phyloP scores from a whole-genome alignment of 2,329 filamentous ascomycete genomes.

The Cladophialophora exuberans region DNA sequence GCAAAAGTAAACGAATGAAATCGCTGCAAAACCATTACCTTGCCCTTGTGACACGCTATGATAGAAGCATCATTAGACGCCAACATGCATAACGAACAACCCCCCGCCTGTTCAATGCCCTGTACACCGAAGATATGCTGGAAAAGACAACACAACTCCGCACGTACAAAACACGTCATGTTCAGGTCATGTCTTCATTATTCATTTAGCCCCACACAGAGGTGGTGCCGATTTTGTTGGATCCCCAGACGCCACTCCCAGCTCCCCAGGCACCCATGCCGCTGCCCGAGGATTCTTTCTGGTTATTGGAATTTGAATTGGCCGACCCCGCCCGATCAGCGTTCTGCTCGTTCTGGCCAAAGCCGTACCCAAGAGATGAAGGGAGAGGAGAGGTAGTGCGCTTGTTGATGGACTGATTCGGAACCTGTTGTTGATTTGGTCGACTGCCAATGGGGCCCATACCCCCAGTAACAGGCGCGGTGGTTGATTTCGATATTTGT shows the following conservation, averaged over 20 bases:
- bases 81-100: constrained; percentile 25
- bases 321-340: constrained; percentile 62
- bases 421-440: constrained; percentile 61
- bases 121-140: constrained; percentile 31
- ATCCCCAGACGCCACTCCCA: constrained; percentile 82
- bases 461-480: constrained; percentile 60
- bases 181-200: constrained; percentile 26
- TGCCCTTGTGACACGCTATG: constrained; percentile 24
- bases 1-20: constrained; percentile 15
- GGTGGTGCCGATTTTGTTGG: constrained; percentile 79
- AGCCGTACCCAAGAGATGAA: constrained; percentile 74
- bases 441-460: constrained; percentile 95
- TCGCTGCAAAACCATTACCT: constrained; percentile 9
- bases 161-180: constrained; percentile 27
- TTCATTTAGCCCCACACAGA: constrained; percentile 83
- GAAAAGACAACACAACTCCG: constrained; percentile 28
- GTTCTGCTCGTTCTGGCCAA: constrained; percentile 45
- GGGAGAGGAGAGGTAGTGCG: constrained; percentile 86
- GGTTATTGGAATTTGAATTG: constrained; percentile 59
- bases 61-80: constrained; percentile 25
- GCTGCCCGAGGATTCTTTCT: constrained; percentile 48
- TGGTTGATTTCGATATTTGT: constrained; percentile 59
- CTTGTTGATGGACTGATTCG: constrained; percentile 69
- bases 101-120: constrained; percentile 22
- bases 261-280: constrained; percentile 72